A percentile compares a stretch with the other conserved stretches of the same genome.
Conservation (phyloP, 2,329 filamentous ascomycete species). For the Paraconiothyrium sp. region DNA sequence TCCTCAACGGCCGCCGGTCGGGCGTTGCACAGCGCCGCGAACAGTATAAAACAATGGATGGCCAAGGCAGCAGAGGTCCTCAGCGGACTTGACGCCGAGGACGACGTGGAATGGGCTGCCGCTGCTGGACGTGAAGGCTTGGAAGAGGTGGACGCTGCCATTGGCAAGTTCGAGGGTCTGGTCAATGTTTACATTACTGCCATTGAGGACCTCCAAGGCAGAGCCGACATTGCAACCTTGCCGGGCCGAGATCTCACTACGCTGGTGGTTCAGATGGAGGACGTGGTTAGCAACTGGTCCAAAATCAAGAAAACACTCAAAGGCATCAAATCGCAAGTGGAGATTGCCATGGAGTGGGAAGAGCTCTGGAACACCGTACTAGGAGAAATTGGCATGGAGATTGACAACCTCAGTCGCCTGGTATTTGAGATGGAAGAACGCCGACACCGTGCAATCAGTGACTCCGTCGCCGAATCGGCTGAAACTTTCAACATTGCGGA, state of each 20-base stretch:
- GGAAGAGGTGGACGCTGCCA: constrained; percentile 73
- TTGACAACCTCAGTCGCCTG: constrained; percentile 78
- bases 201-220: constrained; percentile 89
- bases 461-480: constrained; percentile 69
- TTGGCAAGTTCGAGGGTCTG: constrained; percentile 84
- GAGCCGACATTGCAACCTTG: constrained; percentile 78
- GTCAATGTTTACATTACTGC: constrained; percentile 92
- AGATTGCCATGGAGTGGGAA: constrained; percentile 99
- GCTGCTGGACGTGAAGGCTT: constrained; percentile 86
- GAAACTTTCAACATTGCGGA: constrained; percentile 81
- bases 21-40: constrained; percentile 84
- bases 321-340: constrained; percentile 86
- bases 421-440: constrained; percentile 99
- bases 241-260: constrained; percentile 74
- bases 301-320: constrained; percentile 81
- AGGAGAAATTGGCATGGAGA: constrained; percentile 90
- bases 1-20: constrained; percentile 85
- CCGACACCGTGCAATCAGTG: constrained; percentile 76
- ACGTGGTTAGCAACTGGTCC: constrained; percentile 83
- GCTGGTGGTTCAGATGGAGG: constrained; percentile 89
- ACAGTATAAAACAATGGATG: constrained; percentile 95
- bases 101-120: constrained; percentile 95
- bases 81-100: constrained; percentile 87
- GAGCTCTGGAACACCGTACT: constrained; percentile 94
- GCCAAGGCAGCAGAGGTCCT: constrained; percentile 90